Base-by-base conservation (phyloP, 495 filamentous ascomycete species). In the Glonium stellatum region DNA sequence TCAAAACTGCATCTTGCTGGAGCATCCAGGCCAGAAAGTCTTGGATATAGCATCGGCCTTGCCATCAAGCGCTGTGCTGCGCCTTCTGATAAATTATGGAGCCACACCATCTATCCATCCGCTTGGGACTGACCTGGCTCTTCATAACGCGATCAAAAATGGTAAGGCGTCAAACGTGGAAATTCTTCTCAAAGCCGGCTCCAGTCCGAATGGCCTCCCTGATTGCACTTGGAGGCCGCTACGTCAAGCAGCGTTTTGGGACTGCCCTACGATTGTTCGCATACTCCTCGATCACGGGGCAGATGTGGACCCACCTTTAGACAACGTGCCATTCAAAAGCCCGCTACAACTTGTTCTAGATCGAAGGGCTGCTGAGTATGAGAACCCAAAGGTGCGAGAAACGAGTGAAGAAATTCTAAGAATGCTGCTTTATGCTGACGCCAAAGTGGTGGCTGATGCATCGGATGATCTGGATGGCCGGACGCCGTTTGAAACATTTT, bases 401-500 rank as follows among this genome's bases (percentile, higher is more conserved):
- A 52, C 46, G 1, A 55, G 55, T 47, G 57, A 60, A 18, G 56
- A 54, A 56, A 63, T 58, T 13, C 21, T 63, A 0, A 67, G 63
- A 44, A 63, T 67, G 57, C 51, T 72, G 9, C 57, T 72, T 18
- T 54, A 67, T 15, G 55, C 68, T 23, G 67, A 65, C 5, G 70
- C 67, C 0, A 44, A 53, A 19, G 61, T 70, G 13, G 42, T 65
- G 15, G 23, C 57, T 39, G 46, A 47, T 2, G 34, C 50, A 5
- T 18, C 19, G 12, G 42, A 47, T 21, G 59, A 62, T 36, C 18
- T 55, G 13, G 34, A 55, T 18, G 50, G n/a, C 18, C 51, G 54
- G 11, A 54, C 52, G 0, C 56, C 64, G 0, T 67, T 67, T 37
- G 56, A 63, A 44, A 49, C 54, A 5, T 67, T 67, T 49, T 34